These are phyloP conservation scores for Microbotryum lychnidis-dioicae DNA, from an alignment of 1,284 basidiomycete genomes.

Conservation along the genomic window DNA sequence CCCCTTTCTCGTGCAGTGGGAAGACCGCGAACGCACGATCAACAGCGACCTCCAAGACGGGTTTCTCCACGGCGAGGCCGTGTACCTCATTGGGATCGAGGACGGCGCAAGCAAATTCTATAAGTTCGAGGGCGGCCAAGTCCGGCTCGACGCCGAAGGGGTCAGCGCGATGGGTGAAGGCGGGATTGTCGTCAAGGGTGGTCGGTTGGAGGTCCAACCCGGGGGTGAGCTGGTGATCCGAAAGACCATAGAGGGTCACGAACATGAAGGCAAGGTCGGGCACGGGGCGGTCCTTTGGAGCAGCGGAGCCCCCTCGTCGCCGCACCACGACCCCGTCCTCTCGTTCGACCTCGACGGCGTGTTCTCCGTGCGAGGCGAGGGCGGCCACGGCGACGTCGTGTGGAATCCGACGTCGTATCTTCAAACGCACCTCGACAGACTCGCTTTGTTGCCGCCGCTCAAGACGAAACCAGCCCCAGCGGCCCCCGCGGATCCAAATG, in stretches of 20 bases:
- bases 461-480: background rate
- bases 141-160: conserved; percentile 7
- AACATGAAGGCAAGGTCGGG: conserved; percentile 11
- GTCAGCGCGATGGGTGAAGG: conserved; percentile 17
- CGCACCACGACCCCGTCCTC: conserved; percentile 16
- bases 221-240: conserved; percentile 18
- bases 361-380: conserved; percentile 3
- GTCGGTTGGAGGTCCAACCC: conserved; percentile 22
- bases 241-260: conserved; percentile 3
- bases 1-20: conserved; percentile 29
- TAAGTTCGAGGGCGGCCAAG: conserved; percentile 27
- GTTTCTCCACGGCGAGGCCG: conserved; percentile 32
- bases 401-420: conserved; percentile 28
- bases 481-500: conserved; percentile 3
- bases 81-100: conserved; percentile 34
- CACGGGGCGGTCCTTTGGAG: conserved; percentile 17
- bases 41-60: conserved; percentile 31
- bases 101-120: conserved; percentile 27
- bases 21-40: conserved; percentile 21
- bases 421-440: conserved; percentile 7
- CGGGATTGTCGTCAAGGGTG: conserved; percentile 22
- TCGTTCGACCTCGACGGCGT: conserved; percentile 18
- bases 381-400: conserved; percentile 9
- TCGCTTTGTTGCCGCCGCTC: background rate
- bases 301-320: conserved; percentile 1